Evolutionary conservation across 805 yeast species (phyloP), one percentile per base, ranked within the genome.

Genomic region (Pichia californica): DNA sequence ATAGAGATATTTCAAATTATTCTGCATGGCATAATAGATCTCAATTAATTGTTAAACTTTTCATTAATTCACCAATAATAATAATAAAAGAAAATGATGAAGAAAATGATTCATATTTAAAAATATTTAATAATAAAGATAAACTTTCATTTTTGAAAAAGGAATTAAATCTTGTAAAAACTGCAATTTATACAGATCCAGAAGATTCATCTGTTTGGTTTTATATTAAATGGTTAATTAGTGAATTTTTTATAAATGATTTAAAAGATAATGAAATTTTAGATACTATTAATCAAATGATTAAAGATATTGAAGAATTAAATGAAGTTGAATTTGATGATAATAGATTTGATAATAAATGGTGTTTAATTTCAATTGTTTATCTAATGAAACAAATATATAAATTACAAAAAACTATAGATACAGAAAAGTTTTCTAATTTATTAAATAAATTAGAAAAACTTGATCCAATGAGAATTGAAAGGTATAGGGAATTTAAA

Each of bases 21-120:
- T 86, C 96, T 2, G 98, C 99, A 6, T 88, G 96, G 95, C 97
- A 91, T 61, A 86, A 87, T 59, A 70, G 98, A 49, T 74, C 88
- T 1, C 79, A 77, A 45, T 64, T 89, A 46, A 72, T 91, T 11
- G 79, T 81, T 3, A 63, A 63, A 40, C 60, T 85, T 40, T 70
- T 76, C 42, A 50, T 54, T 1, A 45, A 44, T 4, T 54, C 54
- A 11, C 55, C 59, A 13, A 5, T 5, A 1, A 15, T n/a, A 50
- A 35, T 36, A 52, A 19, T 25, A 19, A 40, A 38, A 5, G 37
- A 38, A 2, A 52, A 35, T n/a, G 50, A 47, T 10, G 32, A 31
- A 3, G 35, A 40, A 20, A 23, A 36, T n/a, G 8, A 16, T 25
- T 43, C 39, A 15, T 55, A 53, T 37, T 29, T 57, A 8, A 14